Evolutionary conservation across 495 filamentous ascomycete genomes (phyloP).

Genomic region (Penicillium paxilli): DNA sequence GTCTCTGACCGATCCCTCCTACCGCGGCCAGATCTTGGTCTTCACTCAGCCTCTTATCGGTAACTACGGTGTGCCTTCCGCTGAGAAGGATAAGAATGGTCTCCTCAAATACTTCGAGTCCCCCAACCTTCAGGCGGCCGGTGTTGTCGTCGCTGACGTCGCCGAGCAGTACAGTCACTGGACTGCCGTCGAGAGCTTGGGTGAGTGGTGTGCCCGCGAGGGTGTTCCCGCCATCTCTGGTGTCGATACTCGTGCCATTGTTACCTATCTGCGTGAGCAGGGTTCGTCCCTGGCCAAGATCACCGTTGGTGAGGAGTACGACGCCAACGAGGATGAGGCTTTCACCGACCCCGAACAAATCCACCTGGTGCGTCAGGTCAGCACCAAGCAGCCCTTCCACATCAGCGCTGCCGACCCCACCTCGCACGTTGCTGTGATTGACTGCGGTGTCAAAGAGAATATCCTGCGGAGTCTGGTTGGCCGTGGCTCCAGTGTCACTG

Average conservation of each 20-base stretch:
- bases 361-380: slow-evolving; percentile 91
- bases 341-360: slow-evolving; percentile 94
- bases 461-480: slow-evolving; percentile 90
- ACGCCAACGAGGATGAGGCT: slow-evolving; percentile 96
- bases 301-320: slow-evolving; percentile 96
- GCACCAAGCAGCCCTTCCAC: slow-evolving; percentile 97
- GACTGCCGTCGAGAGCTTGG: slow-evolving; percentile 93
- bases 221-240: slow-evolving; percentile 95
- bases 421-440: slow-evolving; percentile 89
- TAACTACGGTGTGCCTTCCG: slow-evolving; percentile 93
- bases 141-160: slow-evolving; percentile 93
- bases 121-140: slow-evolving; percentile 92
- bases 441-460: slow-evolving; percentile 99
- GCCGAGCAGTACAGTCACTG: slow-evolving; percentile 95
- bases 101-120: slow-evolving; percentile 93
- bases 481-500: slow-evolving; percentile 84
- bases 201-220: slow-evolving; percentile 93
- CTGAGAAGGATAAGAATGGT: slow-evolving; percentile 71
- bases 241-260: slow-evolving; percentile 94
- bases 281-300: slow-evolving; percentile 94
- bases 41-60: slow-evolving; percentile 99
- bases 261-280: slow-evolving; percentile 92
- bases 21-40: slow-evolving; percentile 96
- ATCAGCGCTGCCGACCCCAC: slow-evolving; percentile 75
- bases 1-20: slow-evolving; percentile 97